Base-by-base conservation (phyloP, 495 filamentous ascomycete species). In the Lichenothelia convexa region DNA sequence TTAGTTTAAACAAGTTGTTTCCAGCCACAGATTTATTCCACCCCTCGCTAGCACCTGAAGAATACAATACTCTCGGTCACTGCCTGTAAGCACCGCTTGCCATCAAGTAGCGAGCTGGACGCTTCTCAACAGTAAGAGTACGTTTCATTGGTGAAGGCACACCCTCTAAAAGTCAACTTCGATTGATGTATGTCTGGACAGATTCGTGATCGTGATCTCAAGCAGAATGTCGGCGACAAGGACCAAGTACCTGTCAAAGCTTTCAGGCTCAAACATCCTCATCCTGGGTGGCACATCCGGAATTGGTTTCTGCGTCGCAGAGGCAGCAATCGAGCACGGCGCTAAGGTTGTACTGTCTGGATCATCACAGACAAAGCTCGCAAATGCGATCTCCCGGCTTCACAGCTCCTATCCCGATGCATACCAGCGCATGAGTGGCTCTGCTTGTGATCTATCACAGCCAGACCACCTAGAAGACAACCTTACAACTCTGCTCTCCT, bases 221-320 rank as follows among this genome's bases (percentile, higher is more conserved):
- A n/a, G n/a, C 24, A 29, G 15, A 29, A 29, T 29, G 24, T 29
- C 24, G 15, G 9, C 2, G 9, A 29, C 24, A 29, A 29, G 15
- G 24, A 29, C 2, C 24, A 36, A 36, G 24, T 36, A 36, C 34
- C 9, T 1, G 11, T 9, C 8, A 7, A 36, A 36, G 17, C 34
- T 36, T 27, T n/a, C 13, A 11, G 21, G 24, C 2, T 11, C 36
- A 7, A 21, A 2, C 18, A 26, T 38, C 36, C 24, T 38, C 36
- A 12, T 38, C 23, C n/a, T 38, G 7, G 36, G 36, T 11, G 36
- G 36, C 15, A 35, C 36, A 11, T 38, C 36, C 11, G 36, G 36
- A n/a, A 9, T 38, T 19, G 36, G 36, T 4, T 33, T 38, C 36
- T 9, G 21, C 15, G 18, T 31, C 36, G 36, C 36, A 11, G 34